Conservation (phyloP, 2,329 filamentous ascomycete genomes). For the Hirsutella minnesotensis region DNA sequence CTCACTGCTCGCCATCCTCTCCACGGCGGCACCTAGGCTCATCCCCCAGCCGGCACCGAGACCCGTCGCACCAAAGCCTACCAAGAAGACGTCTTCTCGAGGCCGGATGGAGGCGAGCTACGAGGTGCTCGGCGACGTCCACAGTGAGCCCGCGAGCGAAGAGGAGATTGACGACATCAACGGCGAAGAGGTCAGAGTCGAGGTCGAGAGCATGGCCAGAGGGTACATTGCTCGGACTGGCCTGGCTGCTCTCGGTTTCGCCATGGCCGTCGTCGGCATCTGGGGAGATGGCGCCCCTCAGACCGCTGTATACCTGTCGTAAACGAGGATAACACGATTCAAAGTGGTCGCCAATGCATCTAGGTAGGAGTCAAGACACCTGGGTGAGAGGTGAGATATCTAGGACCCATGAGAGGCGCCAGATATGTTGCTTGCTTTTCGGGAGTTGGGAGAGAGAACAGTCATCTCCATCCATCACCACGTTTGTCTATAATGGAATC, state of each 20-base stretch:
- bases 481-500: too few relatives aligned
- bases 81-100: slow-evolving; percentile 16
- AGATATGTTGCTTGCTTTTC: too few relatives aligned
- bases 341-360: too few relatives aligned
- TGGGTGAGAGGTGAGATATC: too few relatives aligned
- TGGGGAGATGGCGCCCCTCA: slow-evolving; percentile 48
- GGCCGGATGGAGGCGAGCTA: slow-evolving; percentile 58
- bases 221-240: slow-evolving; percentile 42
- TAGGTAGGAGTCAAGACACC: too few relatives aligned
- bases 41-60: slow-evolving; percentile 24
- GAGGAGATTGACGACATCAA: slow-evolving; percentile 44
- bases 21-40: slow-evolving; percentile 40
- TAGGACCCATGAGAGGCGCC: background rate
- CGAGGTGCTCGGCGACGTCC: slow-evolving; percentile 50
- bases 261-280: slow-evolving; percentile 50
- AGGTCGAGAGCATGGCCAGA: slow-evolving; percentile 43
- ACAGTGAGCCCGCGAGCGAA: slow-evolving; percentile 35
- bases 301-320: slow-evolving; percentile 21
- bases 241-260: slow-evolving; percentile 43
- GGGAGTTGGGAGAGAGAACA: too few relatives aligned
- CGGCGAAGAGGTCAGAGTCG: slow-evolving; percentile 48
- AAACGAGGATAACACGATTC: slow-evolving; percentile 1
- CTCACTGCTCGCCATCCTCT: slow-evolving; percentile 52
- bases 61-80: slow-evolving; percentile 14
- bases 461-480: too few relatives aligned